phyloP scores from a whole-genome alignment of 768 basidiomycete genomes.

The Tephrocybe rancida region DNA sequence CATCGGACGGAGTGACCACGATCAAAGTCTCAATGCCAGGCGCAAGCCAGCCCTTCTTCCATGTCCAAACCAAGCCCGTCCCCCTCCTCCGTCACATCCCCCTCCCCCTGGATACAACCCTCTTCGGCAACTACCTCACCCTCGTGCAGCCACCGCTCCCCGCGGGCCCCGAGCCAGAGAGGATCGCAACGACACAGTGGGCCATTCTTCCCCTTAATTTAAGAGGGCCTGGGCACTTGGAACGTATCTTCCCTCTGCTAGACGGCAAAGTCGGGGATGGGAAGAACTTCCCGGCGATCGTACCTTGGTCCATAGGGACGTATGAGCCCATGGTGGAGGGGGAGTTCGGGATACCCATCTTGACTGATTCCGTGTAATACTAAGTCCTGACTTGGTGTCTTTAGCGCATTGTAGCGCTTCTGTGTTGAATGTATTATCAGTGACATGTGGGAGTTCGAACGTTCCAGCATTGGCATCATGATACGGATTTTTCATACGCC shows the following conservation, averaged over 20 bases:
- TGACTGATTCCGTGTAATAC: background rate
- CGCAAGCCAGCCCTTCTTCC: constrained; percentile 29
- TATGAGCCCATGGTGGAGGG: constrained; percentile 1
- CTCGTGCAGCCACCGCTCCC: constrained; percentile 28
- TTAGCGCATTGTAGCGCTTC: no score
- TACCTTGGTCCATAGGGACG: constrained; percentile 22
- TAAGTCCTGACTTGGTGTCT: background rate
- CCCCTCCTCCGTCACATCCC: constrained; percentile 24
- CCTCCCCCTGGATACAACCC: constrained; percentile 19
- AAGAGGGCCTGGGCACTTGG: constrained; percentile 17
- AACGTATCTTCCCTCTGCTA: constrained; percentile 12
- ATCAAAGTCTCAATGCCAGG: constrained; percentile 26
- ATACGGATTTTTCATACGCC: no score
- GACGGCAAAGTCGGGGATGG: constrained; percentile 27
- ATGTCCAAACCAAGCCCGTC: constrained; percentile 27
- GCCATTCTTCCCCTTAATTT: constrained; percentile 13
- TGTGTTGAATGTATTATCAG: no score
- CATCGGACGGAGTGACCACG: constrained; percentile 18
- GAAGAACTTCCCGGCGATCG: constrained; percentile 24
- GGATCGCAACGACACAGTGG: constrained; percentile 24
- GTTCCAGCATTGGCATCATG: no score
- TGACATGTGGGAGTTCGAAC: no score
- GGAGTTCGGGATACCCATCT: background rate
- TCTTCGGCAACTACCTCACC: constrained; percentile 14
- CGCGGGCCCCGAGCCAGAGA: constrained; percentile 20